Base-by-base conservation (phyloP, 129 eudicot species). In the Lactuca sativa region DNA sequence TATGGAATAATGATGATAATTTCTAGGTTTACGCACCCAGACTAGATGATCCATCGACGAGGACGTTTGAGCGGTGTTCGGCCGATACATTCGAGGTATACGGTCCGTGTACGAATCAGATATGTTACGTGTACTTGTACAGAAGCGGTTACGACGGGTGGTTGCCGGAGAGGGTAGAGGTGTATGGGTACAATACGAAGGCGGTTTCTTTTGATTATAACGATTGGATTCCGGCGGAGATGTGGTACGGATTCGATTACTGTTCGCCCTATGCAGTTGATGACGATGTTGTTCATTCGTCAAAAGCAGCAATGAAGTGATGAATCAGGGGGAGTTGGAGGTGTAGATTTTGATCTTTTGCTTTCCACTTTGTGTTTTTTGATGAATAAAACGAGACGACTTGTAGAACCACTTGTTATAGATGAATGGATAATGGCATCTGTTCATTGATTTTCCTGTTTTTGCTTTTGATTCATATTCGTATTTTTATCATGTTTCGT, bases 131-230 rank as follows among this genome's bases (percentile, higher is more conserved):
- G 18, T 86, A 90, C 62, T 59, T 90, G 56, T 84, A 84, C 69
- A 75, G 97, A 70, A 90, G 87, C 8, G 97, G 97, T 8, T 43
- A 64, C 7, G 97, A 90, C 57, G 97, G 97, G 4, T 90, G 97
- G 97, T 73, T 77, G 53, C 97, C 97, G 6, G 78, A 80, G 40
- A 82, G 69, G 25, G 95, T 90, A 1, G 79, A 85, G 41, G 81
- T 90, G 11, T 84, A 78, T 58, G 91, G 87, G 0, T 69, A 71
- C 3, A 64, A 79, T 38, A 67, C 83, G 8, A 66, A 64, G 49
- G 56, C 93, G 17, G 90, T 71, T 41, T 74, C 88, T 3, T 86
- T 90, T 70, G 71, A 75, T 58, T 86, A 84, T 75, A 74, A 84
- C 40, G 78, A 77, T 7, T 63, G 53, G 53, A 76, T 90, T 15